phyloP scores from a whole-genome alignment of 495 filamentous ascomycete species.

The Lophium mytilinum region DNA sequence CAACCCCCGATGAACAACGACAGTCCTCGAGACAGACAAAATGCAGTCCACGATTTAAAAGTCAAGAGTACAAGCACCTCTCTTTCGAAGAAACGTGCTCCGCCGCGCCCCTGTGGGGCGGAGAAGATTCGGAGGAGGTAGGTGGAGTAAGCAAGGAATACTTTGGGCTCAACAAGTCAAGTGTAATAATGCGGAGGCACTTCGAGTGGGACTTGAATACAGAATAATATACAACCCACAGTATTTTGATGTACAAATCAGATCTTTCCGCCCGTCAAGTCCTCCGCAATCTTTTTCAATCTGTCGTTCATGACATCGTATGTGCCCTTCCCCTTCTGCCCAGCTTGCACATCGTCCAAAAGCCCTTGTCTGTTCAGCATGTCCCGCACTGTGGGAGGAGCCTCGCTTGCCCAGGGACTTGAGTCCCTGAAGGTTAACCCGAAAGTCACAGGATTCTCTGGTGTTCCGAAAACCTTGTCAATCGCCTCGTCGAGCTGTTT shows the following conservation, averaged over 20 bases:
- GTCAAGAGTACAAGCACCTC: no score
- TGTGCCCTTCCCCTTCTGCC: conserved; percentile 21
- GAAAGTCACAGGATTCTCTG: conserved; percentile 38
- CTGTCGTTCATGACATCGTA: conserved; percentile 45
- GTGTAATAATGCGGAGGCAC: no score
- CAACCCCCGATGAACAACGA: no score
- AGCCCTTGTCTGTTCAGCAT: conserved; percentile 25
- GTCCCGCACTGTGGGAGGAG: conserved; percentile 45
- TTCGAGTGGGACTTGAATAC: neutral
- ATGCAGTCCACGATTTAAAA: no score
- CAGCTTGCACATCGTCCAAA: conserved; percentile 10
- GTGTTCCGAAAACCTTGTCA: conserved; percentile 50
- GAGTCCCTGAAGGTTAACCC: conserved; percentile 25
- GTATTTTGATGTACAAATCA: conserved; percentile 21
- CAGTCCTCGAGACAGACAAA: no score
- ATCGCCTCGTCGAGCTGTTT: conserved; percentile 53
- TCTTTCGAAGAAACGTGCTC: no score
- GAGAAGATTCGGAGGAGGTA: no score
- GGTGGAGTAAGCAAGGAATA: no score
- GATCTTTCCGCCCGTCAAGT: conserved; percentile 63
- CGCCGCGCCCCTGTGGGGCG: no score
- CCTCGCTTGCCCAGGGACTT: conserved; percentile 52
- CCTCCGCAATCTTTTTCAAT: conserved; percentile 57
- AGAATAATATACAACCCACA: neutral
- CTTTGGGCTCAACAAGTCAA: no score